Conservation (phyloP, 208 protist species). For the Acanthamoeba rhysodes region DNA sequence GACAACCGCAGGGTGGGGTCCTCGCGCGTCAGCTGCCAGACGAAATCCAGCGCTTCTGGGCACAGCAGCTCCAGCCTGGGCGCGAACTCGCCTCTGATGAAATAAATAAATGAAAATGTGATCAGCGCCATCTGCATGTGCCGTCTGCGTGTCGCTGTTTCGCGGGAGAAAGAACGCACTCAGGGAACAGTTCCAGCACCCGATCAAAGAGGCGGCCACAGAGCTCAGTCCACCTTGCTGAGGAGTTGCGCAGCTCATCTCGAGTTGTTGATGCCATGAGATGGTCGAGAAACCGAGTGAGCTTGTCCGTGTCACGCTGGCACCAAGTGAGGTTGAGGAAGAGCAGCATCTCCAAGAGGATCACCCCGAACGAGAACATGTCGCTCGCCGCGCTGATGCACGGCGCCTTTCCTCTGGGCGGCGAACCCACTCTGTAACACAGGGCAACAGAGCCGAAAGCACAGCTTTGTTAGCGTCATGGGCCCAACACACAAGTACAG, state of each 20-base stretch:
- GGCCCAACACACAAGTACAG: no score
- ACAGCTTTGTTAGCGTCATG: not conserved
- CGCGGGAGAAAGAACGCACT: not conserved
- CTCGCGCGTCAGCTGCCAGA: not conserved
- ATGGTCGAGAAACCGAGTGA: not conserved
- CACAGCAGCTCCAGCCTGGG: not conserved
- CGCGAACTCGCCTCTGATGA: not conserved
- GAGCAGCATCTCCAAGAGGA: not conserved
- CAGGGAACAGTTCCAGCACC: not conserved
- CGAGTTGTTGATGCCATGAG: not conserved
- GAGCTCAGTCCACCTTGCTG: not conserved
- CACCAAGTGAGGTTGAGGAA: not conserved
- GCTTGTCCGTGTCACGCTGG: not conserved
- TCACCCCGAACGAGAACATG: not conserved
- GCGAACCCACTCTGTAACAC: not conserved
- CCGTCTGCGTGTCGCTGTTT: not conserved
- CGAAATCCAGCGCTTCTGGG: not conserved
- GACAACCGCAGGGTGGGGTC: not conserved
- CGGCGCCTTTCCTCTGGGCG: not conserved
- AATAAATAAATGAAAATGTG: not conserved
- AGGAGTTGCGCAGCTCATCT: not conserved
- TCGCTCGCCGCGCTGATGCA: not conserved
- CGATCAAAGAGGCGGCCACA: not conserved
- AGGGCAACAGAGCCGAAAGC: no score
- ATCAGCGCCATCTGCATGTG: not conserved